phyloP scores from a whole-genome alignment of 148 eudicot species.

The Camellia granthamiana region DNA sequence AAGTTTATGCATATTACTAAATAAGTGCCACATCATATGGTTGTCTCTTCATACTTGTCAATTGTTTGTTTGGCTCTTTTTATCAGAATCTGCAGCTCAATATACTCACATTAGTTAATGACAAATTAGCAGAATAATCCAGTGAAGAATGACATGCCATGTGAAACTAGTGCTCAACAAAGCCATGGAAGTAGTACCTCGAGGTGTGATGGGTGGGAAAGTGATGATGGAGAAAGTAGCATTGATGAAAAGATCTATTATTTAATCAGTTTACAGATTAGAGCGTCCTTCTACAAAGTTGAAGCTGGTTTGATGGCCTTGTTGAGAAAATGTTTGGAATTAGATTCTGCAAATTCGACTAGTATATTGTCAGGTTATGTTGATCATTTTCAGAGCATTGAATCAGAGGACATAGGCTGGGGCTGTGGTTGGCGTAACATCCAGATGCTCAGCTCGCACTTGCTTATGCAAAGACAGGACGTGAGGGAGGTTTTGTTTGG shows the following conservation, averaged over 20 bases:
- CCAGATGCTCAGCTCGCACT: constrained; percentile 83
- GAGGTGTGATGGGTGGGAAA: constrained; percentile 14
- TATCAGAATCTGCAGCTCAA: neutral
- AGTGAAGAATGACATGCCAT: constrained; percentile 19
- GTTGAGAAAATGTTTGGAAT: constrained; percentile 62
- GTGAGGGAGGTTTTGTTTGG: constrained; percentile 69
- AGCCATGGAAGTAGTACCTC: constrained; percentile 38
- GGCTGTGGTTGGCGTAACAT: constrained; percentile 99
- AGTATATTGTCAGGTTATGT: constrained; percentile 73
- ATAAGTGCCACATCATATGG: neutral
- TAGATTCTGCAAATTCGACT: constrained; percentile 44
- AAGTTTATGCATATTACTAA: neutral
- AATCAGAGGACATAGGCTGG: constrained; percentile 75
- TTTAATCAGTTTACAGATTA: constrained; percentile 40
- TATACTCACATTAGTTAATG: neutral
- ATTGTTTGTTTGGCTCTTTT: neutral
- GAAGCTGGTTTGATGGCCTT: constrained; percentile 54
- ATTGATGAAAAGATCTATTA: constrained; percentile 39
- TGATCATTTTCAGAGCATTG: constrained; percentile 75
- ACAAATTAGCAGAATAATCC: constrained; percentile 18
- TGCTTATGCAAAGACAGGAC: constrained; percentile 57
- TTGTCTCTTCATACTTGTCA: neutral
- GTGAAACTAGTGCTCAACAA: constrained; percentile 14
- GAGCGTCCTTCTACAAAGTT: constrained; percentile 39
- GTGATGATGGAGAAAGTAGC: constrained; percentile 16